Percentiles rank a stretch among this genome's conserved stretches.
phyloP scores from a whole-genome alignment of 768 basidiomycete genomes.

The Tricholoma flavovirens region DNA sequence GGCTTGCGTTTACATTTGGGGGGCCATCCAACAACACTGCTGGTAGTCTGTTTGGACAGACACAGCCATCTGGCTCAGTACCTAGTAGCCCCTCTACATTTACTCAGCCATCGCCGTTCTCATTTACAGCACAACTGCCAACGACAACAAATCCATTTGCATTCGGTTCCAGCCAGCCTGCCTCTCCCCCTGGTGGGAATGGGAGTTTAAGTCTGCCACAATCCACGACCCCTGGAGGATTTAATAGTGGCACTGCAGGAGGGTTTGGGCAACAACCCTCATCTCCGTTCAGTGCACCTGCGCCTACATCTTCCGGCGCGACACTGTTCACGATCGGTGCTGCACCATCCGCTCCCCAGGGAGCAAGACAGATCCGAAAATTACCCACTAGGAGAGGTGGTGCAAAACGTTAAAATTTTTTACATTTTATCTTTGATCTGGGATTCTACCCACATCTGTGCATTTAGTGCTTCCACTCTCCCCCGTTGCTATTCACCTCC shows the following conservation, averaged over 20 bases:
- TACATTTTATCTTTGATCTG: too few relatives aligned
- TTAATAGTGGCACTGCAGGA: constrained; percentile 31
- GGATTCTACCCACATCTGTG: neutral
- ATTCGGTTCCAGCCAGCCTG: constrained; percentile 55
- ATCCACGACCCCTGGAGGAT: constrained; percentile 32
- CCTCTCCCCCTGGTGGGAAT: constrained; percentile 45
- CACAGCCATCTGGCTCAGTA: constrained; percentile 35
- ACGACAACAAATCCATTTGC: constrained; percentile 34
- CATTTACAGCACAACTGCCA: constrained; percentile 38
- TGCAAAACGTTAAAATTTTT: constrained; percentile 28
- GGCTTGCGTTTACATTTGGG: constrained; percentile 43
- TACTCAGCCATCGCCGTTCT: constrained; percentile 39
- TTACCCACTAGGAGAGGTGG: constrained; percentile 44
- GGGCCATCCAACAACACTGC: constrained; percentile 24
- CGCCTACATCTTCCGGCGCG: constrained; percentile 32
- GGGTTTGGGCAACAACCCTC: constrained; percentile 35
- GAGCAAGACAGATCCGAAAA: constrained; percentile 45
- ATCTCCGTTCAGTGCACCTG: constrained; percentile 41
- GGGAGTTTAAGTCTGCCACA: constrained; percentile 34
- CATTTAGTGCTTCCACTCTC: neutral
- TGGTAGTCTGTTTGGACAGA: constrained; percentile 38
- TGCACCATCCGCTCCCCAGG: constrained; percentile 35
- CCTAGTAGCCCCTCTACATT: constrained; percentile 58
- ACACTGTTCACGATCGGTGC: constrained; percentile 59
- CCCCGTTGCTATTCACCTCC: neutral